These are phyloP conservation scores for Cladosporium sp. DNA, from an alignment of 2,329 filamentous ascomycete species.

Conservation along the genomic window DNA sequence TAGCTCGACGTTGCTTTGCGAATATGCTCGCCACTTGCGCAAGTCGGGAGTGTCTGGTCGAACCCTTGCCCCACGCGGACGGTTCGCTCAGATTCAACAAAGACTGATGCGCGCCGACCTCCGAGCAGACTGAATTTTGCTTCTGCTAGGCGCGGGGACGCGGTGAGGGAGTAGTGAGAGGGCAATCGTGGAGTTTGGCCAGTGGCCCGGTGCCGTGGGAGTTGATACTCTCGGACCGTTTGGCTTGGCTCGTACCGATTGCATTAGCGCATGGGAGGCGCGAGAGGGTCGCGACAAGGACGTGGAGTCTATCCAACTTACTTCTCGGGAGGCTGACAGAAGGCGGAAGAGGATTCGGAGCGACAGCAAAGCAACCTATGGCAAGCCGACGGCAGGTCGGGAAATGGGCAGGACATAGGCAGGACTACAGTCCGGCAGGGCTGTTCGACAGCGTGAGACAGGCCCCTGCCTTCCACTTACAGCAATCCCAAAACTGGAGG, in stretches of 20 bases:
- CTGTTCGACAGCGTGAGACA: background rate
- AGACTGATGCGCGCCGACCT: background rate
- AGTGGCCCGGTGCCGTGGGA: slow-evolving; percentile 2
- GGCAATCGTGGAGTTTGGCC: slow-evolving; percentile 3
- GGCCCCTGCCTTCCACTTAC: background rate
- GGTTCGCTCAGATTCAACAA: background rate
- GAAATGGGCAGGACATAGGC: background rate
- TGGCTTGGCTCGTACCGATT: slow-evolving; percentile 6
- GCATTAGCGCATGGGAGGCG: slow-evolving; percentile 10
- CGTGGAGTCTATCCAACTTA: background rate
- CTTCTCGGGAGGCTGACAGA: background rate
- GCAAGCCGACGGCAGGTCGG: too few relatives aligned
- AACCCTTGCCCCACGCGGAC: slow-evolving; percentile 5
- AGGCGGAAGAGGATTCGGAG: too few relatives aligned
- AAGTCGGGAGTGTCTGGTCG: slow-evolving; percentile 3
- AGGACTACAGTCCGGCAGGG: background rate
- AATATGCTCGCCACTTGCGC: slow-evolving; percentile 7
- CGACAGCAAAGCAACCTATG: too few relatives aligned
- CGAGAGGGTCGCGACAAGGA: background rate
- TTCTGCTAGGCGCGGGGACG: background rate
- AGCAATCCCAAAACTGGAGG: background rate
- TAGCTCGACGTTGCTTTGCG: background rate
- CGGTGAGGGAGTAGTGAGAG: background rate
- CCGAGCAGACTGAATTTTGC: background rate
- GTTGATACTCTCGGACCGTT: slow-evolving; percentile 10